These are phyloP conservation scores for grape (Vitis vinifera) DNA, from an alignment of 164 flowering plant genomes.

Conservation along the genomic window ASM3070453v1 NC_081810.1:5043001-5043500, in stretches of 20 bases:
- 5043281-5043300: neutral
- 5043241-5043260: conserved; percentile 82
- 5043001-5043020: too few relatives aligned
- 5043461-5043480: conserved; percentile 4
- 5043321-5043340: neutral
- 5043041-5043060: neutral
- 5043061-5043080: neutral
- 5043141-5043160: conserved; percentile 86
- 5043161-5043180: conserved; percentile 77
- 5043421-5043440: neutral
- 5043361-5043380: neutral
- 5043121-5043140: conserved; percentile 43
- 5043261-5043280: conserved; percentile 32
- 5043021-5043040: too few relatives aligned
- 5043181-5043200: conserved; percentile 73
- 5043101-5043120: neutral
- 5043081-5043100: neutral
- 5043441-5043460: neutral
- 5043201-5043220: conserved; percentile 75
- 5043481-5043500: neutral
- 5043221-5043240: conserved; percentile 81
- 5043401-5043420: neutral
- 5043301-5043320: conserved; percentile 4
- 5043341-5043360: neutral
- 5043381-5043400: neutral